Conservation (phyloP, 495 filamentous ascomycete genomes). For the Aspergillus sparsus region DNA sequence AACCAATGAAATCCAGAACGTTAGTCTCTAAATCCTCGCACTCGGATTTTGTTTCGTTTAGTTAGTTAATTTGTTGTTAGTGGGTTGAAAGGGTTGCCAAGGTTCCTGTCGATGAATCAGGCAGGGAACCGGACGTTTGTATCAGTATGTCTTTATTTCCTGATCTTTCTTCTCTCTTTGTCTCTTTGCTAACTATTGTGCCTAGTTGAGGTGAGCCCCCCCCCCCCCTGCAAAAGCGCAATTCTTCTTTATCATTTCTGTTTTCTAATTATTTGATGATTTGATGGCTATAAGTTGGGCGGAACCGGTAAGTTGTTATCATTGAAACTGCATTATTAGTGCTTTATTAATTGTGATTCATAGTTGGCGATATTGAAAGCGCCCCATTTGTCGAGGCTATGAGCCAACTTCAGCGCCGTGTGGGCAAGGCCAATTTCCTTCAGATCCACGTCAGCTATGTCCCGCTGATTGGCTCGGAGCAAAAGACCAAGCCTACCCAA, state of each 20-base stretch:
- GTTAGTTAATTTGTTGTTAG: constrained; percentile 13
- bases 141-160: constrained; percentile 61
- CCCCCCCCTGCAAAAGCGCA: not conserved
- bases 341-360: not conserved
- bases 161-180: not conserved
- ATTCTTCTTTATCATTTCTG: not conserved
- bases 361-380: constrained; percentile 86
- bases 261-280: constrained; percentile 9
- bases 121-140: constrained; percentile 85
- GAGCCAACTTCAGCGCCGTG: constrained; percentile 68
- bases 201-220: constrained; percentile 20
- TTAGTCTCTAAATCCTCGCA: constrained; percentile 4
- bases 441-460: constrained; percentile 84
- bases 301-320: constrained; percentile 51
- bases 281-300: constrained; percentile 39
- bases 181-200: not conserved
- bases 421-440: constrained; percentile 78
- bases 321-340: not conserved
- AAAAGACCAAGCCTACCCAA: constrained; percentile 98
- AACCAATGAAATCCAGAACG: constrained; percentile 83
- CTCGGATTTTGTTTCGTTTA: not conserved
- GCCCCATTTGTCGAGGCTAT: constrained; percentile 88
- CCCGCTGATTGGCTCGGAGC: constrained; percentile 66
- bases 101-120: constrained; percentile 84
- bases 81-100: constrained; percentile 87